Base-by-base conservation (phyloP, 192 early-diverging fungal species). In the Phycomyces blakesleeanus region DNA sequence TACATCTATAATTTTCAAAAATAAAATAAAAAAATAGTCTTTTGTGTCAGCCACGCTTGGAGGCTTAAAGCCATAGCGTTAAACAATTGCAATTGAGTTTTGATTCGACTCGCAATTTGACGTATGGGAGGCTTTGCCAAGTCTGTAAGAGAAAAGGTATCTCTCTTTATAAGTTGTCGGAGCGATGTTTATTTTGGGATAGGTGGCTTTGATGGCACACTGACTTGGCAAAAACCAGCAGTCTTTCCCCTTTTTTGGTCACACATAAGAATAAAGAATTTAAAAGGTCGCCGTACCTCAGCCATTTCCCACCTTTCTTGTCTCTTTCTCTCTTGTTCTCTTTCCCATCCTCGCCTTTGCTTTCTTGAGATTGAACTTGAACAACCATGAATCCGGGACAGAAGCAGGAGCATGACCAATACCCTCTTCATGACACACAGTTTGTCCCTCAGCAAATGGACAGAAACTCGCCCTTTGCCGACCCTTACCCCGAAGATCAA, bases 361-460 rank as follows among this genome's bases (percentile, higher is more conserved):
- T 41, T 14, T 41, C 40, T 41, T 41, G 6, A 10, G 6, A 14
- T 14, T 3, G 18, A 18, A 3, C 1, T 12, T 47, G 18, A 47
- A 47, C 44, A 47, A 3, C 12, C 12, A 47, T 47, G 44, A 47
- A 47, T 12, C 51, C 47, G 47, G 42, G 41, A 5, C 47, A 61
- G 22, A 62, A 51, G 14, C 29, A 51, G 27, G 64, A 62, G 26
- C 39, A 62, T 20, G 73, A 75, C 51, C 68, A 70, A 15, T 75
- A 69, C 62, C 73, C 73, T 63, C 50, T 75, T 51, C 44, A 69
- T 16, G 71, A 73, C 25, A 73, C 71, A 9, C 68, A 70, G 21
- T 75, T 75, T 39, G 40, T 57, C 27, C 51, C 64, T 15, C 66
- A 68, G 22, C 59, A 51, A 3, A 56, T 66, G 59, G 57, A 66